Evolutionary conservation across 176 grass and related monocot species (phyloP).

Genomic region (Oryza glaberrima): DNA sequence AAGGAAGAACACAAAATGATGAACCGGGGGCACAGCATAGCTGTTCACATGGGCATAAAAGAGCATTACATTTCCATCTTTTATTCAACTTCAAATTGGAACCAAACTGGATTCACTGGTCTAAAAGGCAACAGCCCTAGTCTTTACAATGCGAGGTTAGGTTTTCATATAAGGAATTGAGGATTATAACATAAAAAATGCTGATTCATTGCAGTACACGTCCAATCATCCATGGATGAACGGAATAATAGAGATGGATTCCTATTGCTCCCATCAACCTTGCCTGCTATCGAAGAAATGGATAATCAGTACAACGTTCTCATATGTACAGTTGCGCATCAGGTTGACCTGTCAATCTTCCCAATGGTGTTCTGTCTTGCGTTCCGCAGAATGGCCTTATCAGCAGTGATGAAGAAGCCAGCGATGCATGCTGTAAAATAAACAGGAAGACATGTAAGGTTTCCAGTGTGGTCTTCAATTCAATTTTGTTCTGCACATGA

Average conservation of each 20-base stretch:
- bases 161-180: neutral
- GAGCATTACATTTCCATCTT: neutral
- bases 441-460: conserved; percentile 7
- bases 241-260: neutral
- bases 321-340: conserved; percentile 25
- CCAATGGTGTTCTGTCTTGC: conserved; percentile 80
- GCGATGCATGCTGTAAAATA: conserved; percentile 66
- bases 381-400: conserved; percentile 67
- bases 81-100: neutral
- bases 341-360: conserved; percentile 68
- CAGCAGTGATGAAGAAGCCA: conserved; percentile 95
- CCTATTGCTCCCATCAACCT: neutral
- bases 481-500: neutral
- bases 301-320: neutral
- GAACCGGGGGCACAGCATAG: neutral
- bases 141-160: conserved; percentile 18
- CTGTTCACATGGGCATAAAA: neutral
- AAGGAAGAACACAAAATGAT: neutral
- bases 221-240: neutral
- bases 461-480: neutral
- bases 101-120: neutral
- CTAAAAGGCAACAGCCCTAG: neutral
- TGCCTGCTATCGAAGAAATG: too few species aligned
- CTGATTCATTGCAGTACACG: neutral
- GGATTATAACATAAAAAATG: neutral